Percentiles rank a stretch among this genome's conserved stretches.
Conservation (phyloP, 148 eudicot species). For the Cornus suecica region DNA sequence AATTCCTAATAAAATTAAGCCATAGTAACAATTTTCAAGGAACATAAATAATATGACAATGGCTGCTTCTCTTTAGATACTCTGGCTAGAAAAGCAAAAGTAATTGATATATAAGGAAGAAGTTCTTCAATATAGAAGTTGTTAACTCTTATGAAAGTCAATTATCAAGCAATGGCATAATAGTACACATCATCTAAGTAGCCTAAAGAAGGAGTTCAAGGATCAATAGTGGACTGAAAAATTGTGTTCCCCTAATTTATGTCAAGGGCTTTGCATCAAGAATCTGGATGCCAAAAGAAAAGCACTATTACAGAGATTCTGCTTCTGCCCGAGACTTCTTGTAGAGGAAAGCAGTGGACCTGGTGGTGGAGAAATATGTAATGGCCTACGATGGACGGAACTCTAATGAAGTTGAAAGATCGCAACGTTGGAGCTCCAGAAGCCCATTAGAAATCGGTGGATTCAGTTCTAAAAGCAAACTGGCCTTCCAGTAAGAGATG, state of each 20-base stretch:
- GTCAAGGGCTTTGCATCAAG: too few species aligned
- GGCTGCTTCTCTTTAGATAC: background rate
- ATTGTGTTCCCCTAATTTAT: too few species aligned
- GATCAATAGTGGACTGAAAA: too few species aligned
- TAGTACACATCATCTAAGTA: background rate
- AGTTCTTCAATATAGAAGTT: background rate
- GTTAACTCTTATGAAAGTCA: background rate
- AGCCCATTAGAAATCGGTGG: background rate
- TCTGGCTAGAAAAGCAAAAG: background rate
- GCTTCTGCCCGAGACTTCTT: too few species aligned
- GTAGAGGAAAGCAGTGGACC: background rate
- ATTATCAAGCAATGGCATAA: background rate
- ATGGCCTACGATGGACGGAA: background rate
- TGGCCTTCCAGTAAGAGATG: background rate
- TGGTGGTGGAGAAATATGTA: background rate
- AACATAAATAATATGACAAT: background rate
- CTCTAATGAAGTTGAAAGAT: background rate
- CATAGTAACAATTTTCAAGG: background rate
- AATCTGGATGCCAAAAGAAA: too few species aligned
- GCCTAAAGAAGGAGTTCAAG: background rate
- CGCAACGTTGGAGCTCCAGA: background rate
- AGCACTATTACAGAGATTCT: too few species aligned
- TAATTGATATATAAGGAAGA: background rate
- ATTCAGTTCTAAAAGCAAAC: background rate
- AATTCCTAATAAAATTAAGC: background rate